Base-by-base conservation (phyloP, 495 filamentous ascomycete species). In the Amphirosellinia nigrospora region DNA sequence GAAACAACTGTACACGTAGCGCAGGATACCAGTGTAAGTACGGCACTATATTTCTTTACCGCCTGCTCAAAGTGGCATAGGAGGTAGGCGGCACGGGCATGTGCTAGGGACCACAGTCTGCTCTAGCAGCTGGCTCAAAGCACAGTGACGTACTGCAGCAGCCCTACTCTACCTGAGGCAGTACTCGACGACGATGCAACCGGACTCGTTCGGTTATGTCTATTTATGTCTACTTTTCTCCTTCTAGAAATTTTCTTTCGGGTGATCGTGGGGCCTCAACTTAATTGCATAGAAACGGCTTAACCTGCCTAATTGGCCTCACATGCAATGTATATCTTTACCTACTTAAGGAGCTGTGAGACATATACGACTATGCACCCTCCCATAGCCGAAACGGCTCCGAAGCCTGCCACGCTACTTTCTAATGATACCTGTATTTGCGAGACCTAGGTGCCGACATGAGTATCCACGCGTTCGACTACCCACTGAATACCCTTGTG, bases 371-470 rank as follows among this genome's bases (percentile, higher is more conserved):
- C 16, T 50, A 26, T 13, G 21, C 23, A 23, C 15, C 9, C 26
- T 15, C 30, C 15, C 16, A 63, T 64, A 62, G 48, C 67, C 58
- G 67, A 52, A 52, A 0, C 60, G 67, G 67, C 67, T 64, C 60
- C 67, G 67, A 45, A 4, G 32, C 58, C 32, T 23, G 28, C 28
- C 28, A 7, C 61, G 1, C 21, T 5, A 21, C 19, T 36, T 21
- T 8, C 28, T 5, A n/a, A 36, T 3, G 32, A 36, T 3, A 34
- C 9, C 23, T 39, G 21, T 21, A n/a, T 4, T 16, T n/a, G 21
- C 7, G 30, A 34, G 26, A 34, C 19, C 28, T 2, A 58, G 38
- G 30, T 58, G 15, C 55, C 55, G 16, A 36, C 32, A n/a, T 36
- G n/a, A 36, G 55, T 64, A 11, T 34, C 28, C 41, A 34, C n/a